These are phyloP conservation scores for Taphrina deformans DNA, from an alignment of 1,139 yeast species.

Conservation along the genomic window DNA sequence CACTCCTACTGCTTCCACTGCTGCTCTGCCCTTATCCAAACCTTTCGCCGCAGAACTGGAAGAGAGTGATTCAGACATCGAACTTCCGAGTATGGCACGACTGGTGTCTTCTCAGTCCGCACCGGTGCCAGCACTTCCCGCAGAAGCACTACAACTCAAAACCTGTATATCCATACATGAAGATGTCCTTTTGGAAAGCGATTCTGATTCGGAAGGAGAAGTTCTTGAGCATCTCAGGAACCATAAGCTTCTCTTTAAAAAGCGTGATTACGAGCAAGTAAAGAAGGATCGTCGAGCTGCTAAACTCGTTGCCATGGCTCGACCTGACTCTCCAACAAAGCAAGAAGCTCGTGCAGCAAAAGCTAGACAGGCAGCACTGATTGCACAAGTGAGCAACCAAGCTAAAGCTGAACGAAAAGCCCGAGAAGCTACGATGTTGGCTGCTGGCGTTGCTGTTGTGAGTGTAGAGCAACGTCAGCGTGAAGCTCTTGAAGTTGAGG, in stretches of 20 bases:
- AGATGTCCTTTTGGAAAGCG: constrained; percentile 24
- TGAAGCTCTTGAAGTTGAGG: constrained; percentile 48
- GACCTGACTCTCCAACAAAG: constrained; percentile 34
- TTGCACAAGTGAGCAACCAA: constrained; percentile 44
- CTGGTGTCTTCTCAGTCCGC: not conserved
- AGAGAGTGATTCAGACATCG: constrained; percentile 24
- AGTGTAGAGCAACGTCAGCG: constrained; percentile 42
- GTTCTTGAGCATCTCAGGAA: constrained; percentile 13
- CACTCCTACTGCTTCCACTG: not conserved
- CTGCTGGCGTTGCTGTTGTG: constrained; percentile 43
- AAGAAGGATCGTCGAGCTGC: constrained; percentile 30
- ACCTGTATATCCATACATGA: not conserved
- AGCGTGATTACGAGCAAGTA: constrained; percentile 17
- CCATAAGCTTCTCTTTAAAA: constrained; percentile 16
- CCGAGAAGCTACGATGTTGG: constrained; percentile 42
- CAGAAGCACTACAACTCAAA: not conserved
- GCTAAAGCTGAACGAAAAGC: constrained; percentile 42
- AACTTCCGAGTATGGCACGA: not conserved
- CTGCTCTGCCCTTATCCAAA: not conserved
- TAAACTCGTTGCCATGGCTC: constrained; percentile 29
- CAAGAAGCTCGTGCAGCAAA: constrained; percentile 36
- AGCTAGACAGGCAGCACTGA: constrained; percentile 32
- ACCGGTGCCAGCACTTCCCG: not conserved
- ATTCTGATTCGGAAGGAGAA: constrained; percentile 1
- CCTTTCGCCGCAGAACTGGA: constrained; percentile 16